Conservation (phyloP, 805 yeast species). For the Myxozyma sirexii region DNA sequence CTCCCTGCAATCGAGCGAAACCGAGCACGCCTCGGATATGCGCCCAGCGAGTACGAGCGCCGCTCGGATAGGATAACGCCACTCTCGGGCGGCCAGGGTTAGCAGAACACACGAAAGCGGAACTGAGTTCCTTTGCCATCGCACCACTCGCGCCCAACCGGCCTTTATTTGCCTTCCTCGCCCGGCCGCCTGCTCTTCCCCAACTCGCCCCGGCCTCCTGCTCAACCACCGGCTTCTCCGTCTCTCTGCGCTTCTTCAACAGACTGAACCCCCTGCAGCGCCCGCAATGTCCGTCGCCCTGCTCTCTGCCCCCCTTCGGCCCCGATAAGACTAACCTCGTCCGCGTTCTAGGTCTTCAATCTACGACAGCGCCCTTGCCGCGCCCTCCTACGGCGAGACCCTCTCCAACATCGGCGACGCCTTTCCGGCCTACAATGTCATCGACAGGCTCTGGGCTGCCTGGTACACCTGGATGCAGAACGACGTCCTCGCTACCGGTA, state of each 20-base stretch:
- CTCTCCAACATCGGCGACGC: slow-evolving; percentile 19
- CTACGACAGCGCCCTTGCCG: slow-evolving; percentile 23
- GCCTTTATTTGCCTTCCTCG: not conserved
- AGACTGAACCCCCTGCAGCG: not conserved
- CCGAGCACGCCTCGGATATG: not conserved
- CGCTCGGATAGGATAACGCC: slow-evolving; percentile 11
- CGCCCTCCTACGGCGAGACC: slow-evolving; percentile 23
- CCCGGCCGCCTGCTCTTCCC: not conserved
- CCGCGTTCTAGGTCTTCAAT: slow-evolving; percentile 15
- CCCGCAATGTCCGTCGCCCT: not conserved
- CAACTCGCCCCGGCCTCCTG: not conserved
- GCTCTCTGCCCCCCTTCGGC: not conserved
- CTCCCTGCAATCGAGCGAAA: not conserved
- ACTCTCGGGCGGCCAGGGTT: slow-evolving; percentile 8
- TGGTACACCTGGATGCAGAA: slow-evolving; percentile 84
- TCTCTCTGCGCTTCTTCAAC: not conserved
- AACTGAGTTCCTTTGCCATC: slow-evolving; percentile 9
- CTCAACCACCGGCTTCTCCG: not conserved
- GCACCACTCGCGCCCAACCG: not conserved
- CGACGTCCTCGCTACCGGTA: slow-evolving; percentile 89
- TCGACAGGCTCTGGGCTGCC: slow-evolving; percentile 84
- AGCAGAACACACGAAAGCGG: slow-evolving; percentile 10
- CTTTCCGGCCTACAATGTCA: slow-evolving; percentile 51
- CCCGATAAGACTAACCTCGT: not conserved
- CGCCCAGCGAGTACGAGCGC: slow-evolving; percentile 6